Base-by-base conservation (phyloP, 768 basidiomycete genomes). In the Leccinum obscurum region DNA sequence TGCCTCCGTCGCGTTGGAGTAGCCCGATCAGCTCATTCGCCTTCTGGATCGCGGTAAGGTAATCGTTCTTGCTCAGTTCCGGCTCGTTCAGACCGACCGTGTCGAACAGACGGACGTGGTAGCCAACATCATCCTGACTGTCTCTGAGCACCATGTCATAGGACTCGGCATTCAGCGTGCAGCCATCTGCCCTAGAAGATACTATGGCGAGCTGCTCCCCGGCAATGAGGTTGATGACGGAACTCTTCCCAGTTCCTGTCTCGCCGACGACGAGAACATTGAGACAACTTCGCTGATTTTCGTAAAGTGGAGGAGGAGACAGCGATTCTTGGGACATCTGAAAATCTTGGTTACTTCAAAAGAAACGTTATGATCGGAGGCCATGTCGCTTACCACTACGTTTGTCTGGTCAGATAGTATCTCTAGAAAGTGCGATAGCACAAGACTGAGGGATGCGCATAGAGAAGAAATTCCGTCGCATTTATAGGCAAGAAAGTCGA, bases 161-260 rank as follows among this genome's bases (percentile, higher is more conserved):
- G 0, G 62, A 53, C 0, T 53, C 54, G 41, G 63, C 66, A 8
- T 70, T 48, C 51, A 79, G 62, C 1, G 80, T 80, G 62, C 73
- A 77, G 2, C 77, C 77, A 0, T 30, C 49, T 11, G 74, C 72
- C 1, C 66, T 20, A 20, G 68, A 66, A 10, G 74, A 76, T 8
- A 71, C 67, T 0, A 30, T 39, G 4, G 78, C 78, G 5, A 66
- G 51, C 0, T 64, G 14, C 5, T 62, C 41, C 11, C 71, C 71
- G 20, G 66, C 66, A 39, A 80, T 61, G 68, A 80, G 73, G 61
- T 80, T 80, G 57, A 80, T 62, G 32, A 79, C 68, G 2, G 76
- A 77, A 58, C 79, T 80, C 57, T 80, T 80, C 9, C 75, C 70
- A 5, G 48, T 60, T 1, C 70, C 70, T 28, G 70, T 70, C 59